Conservation (phyloP, 768 basidiomycete species). For the Serendipita sp. region DNA sequence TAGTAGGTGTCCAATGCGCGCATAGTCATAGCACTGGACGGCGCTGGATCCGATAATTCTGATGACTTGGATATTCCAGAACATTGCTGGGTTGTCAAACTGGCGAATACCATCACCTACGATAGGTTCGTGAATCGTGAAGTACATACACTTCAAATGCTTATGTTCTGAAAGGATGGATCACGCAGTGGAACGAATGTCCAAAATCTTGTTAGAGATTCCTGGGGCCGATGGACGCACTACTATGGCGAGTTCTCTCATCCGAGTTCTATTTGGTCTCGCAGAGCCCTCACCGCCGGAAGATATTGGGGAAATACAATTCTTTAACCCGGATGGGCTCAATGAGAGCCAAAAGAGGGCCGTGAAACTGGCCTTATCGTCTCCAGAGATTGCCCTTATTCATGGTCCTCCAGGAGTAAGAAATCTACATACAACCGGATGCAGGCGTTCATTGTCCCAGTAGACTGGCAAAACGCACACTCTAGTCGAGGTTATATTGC, state of each 20-base stretch:
- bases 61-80: conserved; percentile 66
- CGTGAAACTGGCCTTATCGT: conserved; percentile 64
- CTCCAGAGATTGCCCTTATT: conserved; percentile 75
- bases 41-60: conserved; percentile 32
- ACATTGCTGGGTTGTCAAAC: conserved; percentile 67
- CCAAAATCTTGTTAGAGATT: conserved; percentile 25
- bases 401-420: conserved; percentile 83
- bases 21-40: conserved; percentile 64
- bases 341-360: conserved; percentile 79
- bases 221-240: conserved; percentile 22
- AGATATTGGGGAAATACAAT: conserved; percentile 28
- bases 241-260: conserved; percentile 34
- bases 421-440: not conserved
- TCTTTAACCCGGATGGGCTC: conserved; percentile 51
- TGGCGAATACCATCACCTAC: conserved; percentile 86
- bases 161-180: conserved; percentile 51
- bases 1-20: conserved; percentile 60
- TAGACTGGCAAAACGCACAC: conserved; percentile 95
- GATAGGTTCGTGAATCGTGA: conserved; percentile 38
- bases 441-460: conserved; percentile 15
- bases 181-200: conserved; percentile 53
- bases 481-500: conserved; percentile 82
- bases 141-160: not conserved
- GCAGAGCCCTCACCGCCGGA: conserved; percentile 18
- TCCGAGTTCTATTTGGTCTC: conserved; percentile 60